phyloP scores from a whole-genome alignment of 495 filamentous ascomycete genomes.

The Poronia punctata region DNA sequence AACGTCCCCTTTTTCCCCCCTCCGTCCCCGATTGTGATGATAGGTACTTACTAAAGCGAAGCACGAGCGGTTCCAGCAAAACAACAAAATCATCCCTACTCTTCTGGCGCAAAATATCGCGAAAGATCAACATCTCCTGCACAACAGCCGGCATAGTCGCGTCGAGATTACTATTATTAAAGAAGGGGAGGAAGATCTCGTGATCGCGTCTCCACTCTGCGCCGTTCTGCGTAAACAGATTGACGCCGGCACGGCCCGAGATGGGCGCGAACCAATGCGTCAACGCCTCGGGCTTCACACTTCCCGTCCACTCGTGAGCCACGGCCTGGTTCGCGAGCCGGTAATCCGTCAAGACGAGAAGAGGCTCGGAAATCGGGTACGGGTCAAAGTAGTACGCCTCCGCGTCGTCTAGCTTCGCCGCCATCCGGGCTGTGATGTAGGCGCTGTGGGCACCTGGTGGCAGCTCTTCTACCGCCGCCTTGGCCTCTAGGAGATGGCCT shows the following conservation, averaged over 20 bases:
- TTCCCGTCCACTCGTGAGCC: conserved; percentile 15
- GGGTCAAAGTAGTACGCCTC: conserved; percentile 24
- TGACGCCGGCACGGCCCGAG: conserved; percentile 19
- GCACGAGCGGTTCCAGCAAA: conserved; percentile 58
- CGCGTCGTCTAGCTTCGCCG: conserved; percentile 9
- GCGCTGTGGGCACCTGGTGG: conserved; percentile 14
- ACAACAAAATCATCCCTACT: conserved; percentile 18
- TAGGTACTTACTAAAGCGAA: no score
- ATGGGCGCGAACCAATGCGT: conserved; percentile 21
- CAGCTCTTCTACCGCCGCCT: conserved; percentile 19
- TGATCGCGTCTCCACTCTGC: conserved; percentile 33
- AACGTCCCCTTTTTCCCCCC: no score
- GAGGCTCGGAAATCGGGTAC: conserved; percentile 16
- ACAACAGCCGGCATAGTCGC: conserved; percentile 30
- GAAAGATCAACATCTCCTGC: conserved; percentile 29
- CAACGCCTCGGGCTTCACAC: conserved; percentile 16
- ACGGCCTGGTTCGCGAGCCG: conserved; percentile 22
- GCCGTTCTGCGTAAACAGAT: conserved; percentile 26
- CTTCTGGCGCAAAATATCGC: conserved; percentile 21
- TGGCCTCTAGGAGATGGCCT: conserved; percentile 22
- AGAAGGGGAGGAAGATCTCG: conserved; percentile 34
- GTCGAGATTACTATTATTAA: conserved; percentile 31
- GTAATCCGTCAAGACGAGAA: conserved; percentile 19
- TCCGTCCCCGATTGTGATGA: no score
- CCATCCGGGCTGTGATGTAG: conserved; percentile 16